A percentile compares a stretch with the other conserved stretches of the same genome.
Conservation (phyloP, 352 stramenopile genomes). For the Halophytophthora batemanensis region DNA sequence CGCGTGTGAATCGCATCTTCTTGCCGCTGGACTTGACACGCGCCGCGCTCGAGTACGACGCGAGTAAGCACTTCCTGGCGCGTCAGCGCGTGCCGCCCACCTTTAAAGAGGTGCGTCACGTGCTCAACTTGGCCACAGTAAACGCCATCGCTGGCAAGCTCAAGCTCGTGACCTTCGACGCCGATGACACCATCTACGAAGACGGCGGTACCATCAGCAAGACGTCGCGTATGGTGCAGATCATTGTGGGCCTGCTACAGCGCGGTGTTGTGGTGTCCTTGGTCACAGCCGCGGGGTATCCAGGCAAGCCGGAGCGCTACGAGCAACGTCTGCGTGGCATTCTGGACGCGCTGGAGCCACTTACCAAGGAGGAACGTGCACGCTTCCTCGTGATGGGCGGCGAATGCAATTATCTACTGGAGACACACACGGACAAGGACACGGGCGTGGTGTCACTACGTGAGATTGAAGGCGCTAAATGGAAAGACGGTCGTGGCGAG, state of each 20-base stretch:
- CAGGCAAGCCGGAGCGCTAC: slow-evolving; percentile 58
- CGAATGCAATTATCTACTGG: slow-evolving; percentile 96
- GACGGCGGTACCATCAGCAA: slow-evolving; percentile 73
- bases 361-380: slow-evolving; percentile 58
- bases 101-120: slow-evolving; percentile 84
- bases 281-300: slow-evolving; percentile 81
- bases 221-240: slow-evolving; percentile 60
- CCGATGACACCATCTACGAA: slow-evolving; percentile 86
- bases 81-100: slow-evolving; percentile 80
- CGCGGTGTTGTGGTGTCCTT: slow-evolving; percentile 77
- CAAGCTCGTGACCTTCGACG: slow-evolving; percentile 85
- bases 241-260: slow-evolving; percentile 68
- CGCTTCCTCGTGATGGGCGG: slow-evolving; percentile 93
- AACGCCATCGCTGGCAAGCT: slow-evolving; percentile 68
- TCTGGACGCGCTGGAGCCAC: slow-evolving; percentile 50
- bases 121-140: slow-evolving; percentile 79
- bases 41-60: slow-evolving; percentile 66
- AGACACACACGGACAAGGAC: slow-evolving; percentile 48
- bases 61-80: slow-evolving; percentile 62
- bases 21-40: slow-evolving; percentile 65
- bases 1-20: slow-evolving; percentile 66
- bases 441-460: slow-evolving; percentile 50
- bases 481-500: slow-evolving; percentile 79
- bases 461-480: slow-evolving; percentile 60
- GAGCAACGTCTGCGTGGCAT: slow-evolving; percentile 77